phyloP scores from a whole-genome alignment of 2,329 filamentous ascomycete genomes.

The Fusarium redolens region DNA sequence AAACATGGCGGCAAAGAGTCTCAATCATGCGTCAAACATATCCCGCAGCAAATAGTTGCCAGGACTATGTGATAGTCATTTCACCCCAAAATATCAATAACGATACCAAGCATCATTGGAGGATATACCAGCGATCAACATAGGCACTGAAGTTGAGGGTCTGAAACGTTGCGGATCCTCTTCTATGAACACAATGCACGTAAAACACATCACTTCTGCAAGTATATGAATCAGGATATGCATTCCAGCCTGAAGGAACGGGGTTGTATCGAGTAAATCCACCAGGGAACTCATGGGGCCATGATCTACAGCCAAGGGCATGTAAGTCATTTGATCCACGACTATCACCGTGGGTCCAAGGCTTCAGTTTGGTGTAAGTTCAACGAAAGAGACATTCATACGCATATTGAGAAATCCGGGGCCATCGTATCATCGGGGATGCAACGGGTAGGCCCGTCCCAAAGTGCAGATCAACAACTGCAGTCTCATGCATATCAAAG shows the following conservation, averaged over 20 bases:
- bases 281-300: not conserved
- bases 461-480: constrained; percentile 3
- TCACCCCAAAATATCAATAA: not conserved
- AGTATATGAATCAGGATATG: not conserved
- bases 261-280: constrained; percentile 12
- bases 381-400: constrained; percentile 1
- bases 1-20: constrained; percentile 10
- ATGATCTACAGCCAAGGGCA: constrained; percentile 26
- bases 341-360: constrained; percentile 3
- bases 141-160: not conserved
- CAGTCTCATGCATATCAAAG: constrained; percentile 24
- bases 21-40: constrained; percentile 4
- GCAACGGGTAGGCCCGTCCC: constrained; percentile 29
- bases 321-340: constrained; percentile 12
- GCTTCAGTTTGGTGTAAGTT: constrained; percentile 3
- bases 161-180: not conserved
- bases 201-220: constrained; percentile 3
- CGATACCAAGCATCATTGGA: not conserved
- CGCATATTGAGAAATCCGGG: not conserved
- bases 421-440: constrained; percentile 10
- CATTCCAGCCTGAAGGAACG: constrained; percentile 3
- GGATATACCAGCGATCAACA: not conserved
- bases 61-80: not conserved
- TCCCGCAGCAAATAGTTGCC: not conserved
- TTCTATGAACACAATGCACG: not conserved